Evolutionary conservation across 192 early-diverging fungal genomes (phyloP).

Genomic region (Endogone sp.): DNA sequence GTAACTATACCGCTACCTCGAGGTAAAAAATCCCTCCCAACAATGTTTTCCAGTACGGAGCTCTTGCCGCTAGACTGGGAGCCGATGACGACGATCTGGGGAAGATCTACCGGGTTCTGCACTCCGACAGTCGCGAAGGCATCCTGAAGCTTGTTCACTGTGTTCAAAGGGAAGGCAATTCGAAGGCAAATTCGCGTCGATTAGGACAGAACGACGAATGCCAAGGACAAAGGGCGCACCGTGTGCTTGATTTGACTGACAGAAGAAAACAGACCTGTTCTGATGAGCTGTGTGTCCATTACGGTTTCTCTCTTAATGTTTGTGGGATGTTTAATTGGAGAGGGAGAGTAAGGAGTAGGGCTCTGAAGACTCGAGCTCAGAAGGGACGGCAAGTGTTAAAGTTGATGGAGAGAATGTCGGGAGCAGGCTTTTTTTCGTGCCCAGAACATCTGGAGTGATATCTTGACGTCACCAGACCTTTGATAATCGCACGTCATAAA

Average conservation of each 20-base stretch:
- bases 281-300: neutral
- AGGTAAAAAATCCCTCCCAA: conserved; percentile 97
- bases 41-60: conserved; percentile 99
- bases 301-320: neutral
- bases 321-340: neutral
- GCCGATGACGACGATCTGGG: conserved; percentile 85
- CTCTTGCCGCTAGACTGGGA: conserved; percentile 91
- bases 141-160: conserved; percentile 85
- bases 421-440: no score
- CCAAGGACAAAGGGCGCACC: neutral
- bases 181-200: neutral
- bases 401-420: no score
- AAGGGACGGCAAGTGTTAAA: no score
- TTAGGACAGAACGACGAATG: neutral
- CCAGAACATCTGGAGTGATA: no score
- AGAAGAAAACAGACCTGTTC: neutral
- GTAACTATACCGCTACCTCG: conserved; percentile 98
- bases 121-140: conserved; percentile 87
- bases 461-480: no score
- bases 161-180: neutral
- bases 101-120: conserved; percentile 85
- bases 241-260: neutral
- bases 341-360: neutral
- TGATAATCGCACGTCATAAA: no score
- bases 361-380: neutral